Percentiles rank a stretch among this genome's conserved stretches.
Conservation (phyloP, 2,329 filamentous ascomycete genomes). For the Aureobasidium sp. region DNA sequence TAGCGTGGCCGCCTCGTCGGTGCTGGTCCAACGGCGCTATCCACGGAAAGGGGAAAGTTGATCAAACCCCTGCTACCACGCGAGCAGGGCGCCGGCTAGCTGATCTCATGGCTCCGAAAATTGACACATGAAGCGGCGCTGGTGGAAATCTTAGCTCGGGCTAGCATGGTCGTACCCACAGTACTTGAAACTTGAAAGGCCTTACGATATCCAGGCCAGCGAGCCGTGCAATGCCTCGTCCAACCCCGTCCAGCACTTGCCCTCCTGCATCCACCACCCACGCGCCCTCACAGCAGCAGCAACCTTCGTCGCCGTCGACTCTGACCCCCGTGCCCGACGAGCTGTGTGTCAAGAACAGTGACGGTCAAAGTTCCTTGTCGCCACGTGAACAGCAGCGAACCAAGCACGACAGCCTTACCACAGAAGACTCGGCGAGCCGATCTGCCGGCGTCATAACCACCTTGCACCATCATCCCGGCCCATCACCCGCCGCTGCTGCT, state of each 20-base stretch:
- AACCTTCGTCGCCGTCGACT: background rate
- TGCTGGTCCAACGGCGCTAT: constrained; percentile 11
- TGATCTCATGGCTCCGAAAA: constrained; percentile 11
- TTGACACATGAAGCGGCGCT: constrained; percentile 10
- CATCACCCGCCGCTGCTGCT: background rate
- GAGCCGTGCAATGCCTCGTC: constrained; percentile 14
- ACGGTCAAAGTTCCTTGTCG: background rate
- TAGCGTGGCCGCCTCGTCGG: constrained; percentile 3
- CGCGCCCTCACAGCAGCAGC: constrained; percentile 1
- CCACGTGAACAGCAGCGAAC: constrained; percentile 2
- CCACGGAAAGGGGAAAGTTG: constrained; percentile 1
- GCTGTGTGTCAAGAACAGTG: background rate
- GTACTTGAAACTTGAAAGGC: constrained; percentile 14
- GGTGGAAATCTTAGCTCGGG: constrained; percentile 11
- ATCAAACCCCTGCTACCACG: constrained; percentile 9
- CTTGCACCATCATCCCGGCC: background rate
- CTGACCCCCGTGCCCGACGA: background rate
- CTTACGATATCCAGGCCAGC: constrained; percentile 10
- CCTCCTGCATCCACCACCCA: constrained; percentile 2
- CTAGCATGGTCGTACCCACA: constrained; percentile 13
- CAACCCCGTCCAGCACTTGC: constrained; percentile 6
- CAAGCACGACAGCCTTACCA: constrained; percentile 12
- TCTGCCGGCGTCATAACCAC: constrained; percentile 1
- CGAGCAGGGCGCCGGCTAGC: constrained; percentile 9
- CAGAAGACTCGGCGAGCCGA: background rate